Conservation (phyloP, 495 filamentous ascomycete species). For the Chaetomium tenue region DNA sequence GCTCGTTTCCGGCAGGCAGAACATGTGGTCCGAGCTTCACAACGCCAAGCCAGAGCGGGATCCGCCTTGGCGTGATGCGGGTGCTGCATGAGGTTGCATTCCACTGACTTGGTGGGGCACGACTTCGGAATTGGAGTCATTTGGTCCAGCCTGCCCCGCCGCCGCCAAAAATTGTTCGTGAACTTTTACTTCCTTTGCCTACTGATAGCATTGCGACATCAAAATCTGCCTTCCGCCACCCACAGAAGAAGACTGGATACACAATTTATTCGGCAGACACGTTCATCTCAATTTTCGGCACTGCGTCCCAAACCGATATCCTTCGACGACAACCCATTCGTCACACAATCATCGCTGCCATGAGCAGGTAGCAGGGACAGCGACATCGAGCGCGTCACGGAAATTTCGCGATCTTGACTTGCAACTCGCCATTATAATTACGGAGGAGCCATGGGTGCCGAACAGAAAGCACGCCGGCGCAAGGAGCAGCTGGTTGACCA, state of each 20-base stretch:
- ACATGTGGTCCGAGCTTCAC: too few relatives aligned
- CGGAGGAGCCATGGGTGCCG: constrained; percentile 17
- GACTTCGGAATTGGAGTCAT: constrained; percentile 18
- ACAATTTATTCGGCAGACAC: too few relatives aligned
- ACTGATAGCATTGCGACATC: too few relatives aligned
- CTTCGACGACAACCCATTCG: neutral
- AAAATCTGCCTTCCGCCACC: too few relatives aligned
- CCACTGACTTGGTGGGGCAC: constrained; percentile 26
- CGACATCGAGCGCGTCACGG: constrained; percentile 10
- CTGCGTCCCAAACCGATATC: neutral
- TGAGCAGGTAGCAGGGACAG: constrained; percentile 24
- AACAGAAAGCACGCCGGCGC: constrained; percentile 30
- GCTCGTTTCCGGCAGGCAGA: constrained; percentile 16
- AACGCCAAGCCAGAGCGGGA: neutral
- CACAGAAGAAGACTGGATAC: too few relatives aligned
- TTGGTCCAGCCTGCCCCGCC: constrained; percentile 21
- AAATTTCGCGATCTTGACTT: neutral
- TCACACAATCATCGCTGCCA: neutral
- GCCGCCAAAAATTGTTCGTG: constrained; percentile 22
- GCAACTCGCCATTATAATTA: neutral
- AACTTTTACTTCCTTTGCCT: neutral
- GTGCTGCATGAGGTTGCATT: neutral
- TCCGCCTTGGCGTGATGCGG: constrained; percentile 7
- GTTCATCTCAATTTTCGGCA: too few relatives aligned
- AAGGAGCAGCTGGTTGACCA: constrained; percentile 90